Conservation (phyloP, 805 yeast species). For the Scheffersomyces stipitis region DNA sequence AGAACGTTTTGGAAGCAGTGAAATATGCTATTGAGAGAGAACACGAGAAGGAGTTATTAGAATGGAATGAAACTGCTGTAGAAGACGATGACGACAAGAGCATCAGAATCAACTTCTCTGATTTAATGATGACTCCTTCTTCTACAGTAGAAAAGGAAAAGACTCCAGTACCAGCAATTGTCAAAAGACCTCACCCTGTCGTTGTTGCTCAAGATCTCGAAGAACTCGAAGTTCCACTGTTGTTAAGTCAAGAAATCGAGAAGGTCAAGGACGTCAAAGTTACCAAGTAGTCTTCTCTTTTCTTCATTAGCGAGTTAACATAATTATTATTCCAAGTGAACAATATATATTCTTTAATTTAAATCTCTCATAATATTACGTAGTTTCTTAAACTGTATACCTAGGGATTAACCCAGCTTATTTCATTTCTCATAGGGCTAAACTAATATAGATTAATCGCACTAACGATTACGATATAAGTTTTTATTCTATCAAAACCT, state of each 20-base stretch:
- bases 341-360: too few species aligned
- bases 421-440: too few species aligned
- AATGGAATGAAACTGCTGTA: slow-evolving; percentile 63
- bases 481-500: too few species aligned
- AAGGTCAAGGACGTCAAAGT: slow-evolving; percentile 36
- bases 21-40: slow-evolving; percentile 81
- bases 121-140: slow-evolving; percentile 46
- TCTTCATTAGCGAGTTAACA: neutral
- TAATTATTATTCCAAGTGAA: slow-evolving; percentile 1
- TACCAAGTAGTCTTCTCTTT: neutral
- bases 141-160: slow-evolving; percentile 16
- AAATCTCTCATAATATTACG: too few species aligned
- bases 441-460: too few species aligned
- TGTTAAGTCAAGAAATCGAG: slow-evolving; percentile 43
- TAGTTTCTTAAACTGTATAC: too few species aligned
- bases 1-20: slow-evolving; percentile 78
- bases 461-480: too few species aligned
- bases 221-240: slow-evolving; percentile 50
- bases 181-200: slow-evolving; percentile 13
- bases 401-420: too few species aligned
- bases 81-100: slow-evolving; percentile 29
- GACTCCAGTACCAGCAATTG: slow-evolving; percentile 12
- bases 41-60: slow-evolving; percentile 66
- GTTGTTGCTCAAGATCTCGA: slow-evolving; percentile 34
- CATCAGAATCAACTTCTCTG: slow-evolving; percentile 42